Base-by-base conservation (phyloP, 1,139 yeast species). In the Saccharomyces hybrid region DNA sequence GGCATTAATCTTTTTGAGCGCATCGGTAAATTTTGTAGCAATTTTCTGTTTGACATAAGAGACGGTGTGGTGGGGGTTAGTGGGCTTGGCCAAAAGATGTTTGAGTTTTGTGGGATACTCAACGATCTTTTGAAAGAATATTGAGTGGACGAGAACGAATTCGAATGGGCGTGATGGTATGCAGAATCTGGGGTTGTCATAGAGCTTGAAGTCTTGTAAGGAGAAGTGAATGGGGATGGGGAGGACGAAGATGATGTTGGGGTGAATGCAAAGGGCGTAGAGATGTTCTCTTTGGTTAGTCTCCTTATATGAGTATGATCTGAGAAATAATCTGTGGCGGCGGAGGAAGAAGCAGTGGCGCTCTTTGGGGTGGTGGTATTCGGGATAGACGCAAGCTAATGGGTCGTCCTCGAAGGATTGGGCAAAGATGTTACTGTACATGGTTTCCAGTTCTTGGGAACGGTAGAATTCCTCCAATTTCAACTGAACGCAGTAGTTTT, bases 11-110 rank as follows among this genome's bases (percentile, higher is more conserved):
- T 47, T 50, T 44, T 44, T 38, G 38, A 27, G 41, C 26, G 44
- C 24, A 38, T 5, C 11, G 44, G 11, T 38, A 38, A 38, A 38
- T 16, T 38, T 38, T 38, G 44, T 49, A 53, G 34, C 26, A 53
- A 48, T 41, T 51, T 47, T 50, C 58, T 58, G 47, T 53, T 59
- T 47, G 58, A 59, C 42, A 62, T 55, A 52, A 62, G 52, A 4
- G 63, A 53, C 14, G 64, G 62, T 2, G 64, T 61, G 31, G 64
- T 56, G 27, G 66, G 64, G 12, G 64, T 61, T 47, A 61, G 24
- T 27, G 66, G 64, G 28, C 57, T 42, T 21, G 57, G 51, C 46
- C 54, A 47, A 26, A 54, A 41, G 47, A 19, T 28, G 49, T n/a
- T 27, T 48, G 49, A 29, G 4, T 55, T 47, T 27, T 55, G 44